Evolutionary conservation across 306 rosid genomes (phyloP), one percentile per base, ranked within the genome.

Genomic region (Ziziphus jujuba): DNA sequence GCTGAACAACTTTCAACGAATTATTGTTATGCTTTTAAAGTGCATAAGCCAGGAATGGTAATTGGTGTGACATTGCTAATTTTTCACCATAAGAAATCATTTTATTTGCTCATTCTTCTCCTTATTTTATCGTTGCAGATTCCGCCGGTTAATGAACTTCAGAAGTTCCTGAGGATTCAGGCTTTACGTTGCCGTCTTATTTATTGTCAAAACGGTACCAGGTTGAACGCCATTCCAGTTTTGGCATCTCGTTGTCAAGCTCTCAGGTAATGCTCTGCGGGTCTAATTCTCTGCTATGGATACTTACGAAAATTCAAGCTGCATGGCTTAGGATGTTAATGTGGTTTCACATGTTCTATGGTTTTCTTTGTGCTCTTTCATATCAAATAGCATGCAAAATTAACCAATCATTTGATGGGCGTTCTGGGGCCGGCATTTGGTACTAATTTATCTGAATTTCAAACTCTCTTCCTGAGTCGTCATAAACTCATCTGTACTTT

Each of bases 201-300:
- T 79, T 90, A 95, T 84, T 84, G 95, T 76, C 95, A 95, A 77
- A 87, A 90, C 55, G 97, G 99, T 66, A 75, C 80, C 57, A 86
- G 97, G 60, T 73, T 95, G 76, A 88, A 95, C 56, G 89, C 90
- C 51, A 88, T 95, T 82, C 99, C 99, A 17, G 96, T 95, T 9
- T 66, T 85, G 80, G 99, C 99, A 52, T 95, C 99, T 85, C 97
- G 99, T 63, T 85, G 92, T 69, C 97, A 95, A 73, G 95, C 99
- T 62, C 97, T 93, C 80, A 90, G 99, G 99, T 93, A n/a, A 88
- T 61, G 8, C 22, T 79, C 21, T 43, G n/a, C 73, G 22, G 35
- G 44, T 63, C n/a, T 70, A 4, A 7, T n/a, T 17, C 52, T 17
- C 15, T 25, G 23, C 52, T 33, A 45, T 9, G 34, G 51, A 52